Base-by-base conservation (phyloP, 2,329 filamentous ascomycete genomes). In the Akanthomyces muscarius region DNA sequence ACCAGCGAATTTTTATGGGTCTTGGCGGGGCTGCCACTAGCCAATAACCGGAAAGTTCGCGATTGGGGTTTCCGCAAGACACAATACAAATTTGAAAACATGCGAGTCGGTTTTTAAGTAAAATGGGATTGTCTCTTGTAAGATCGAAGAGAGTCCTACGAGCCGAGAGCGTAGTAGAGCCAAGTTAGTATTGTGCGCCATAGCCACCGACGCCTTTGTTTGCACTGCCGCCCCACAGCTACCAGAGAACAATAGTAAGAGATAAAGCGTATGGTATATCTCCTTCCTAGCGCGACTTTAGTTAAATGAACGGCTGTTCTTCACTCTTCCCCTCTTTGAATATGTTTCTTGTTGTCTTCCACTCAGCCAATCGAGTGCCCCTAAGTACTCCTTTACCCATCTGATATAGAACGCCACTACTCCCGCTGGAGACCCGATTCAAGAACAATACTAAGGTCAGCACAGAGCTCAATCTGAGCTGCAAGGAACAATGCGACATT, bases 391-490 rank as follows among this genome's bases (percentile, higher is more conserved):
- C 21, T 44, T n/a, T 47, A 42, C 33, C 33, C 53, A 33, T 47
- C 60, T 25, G 53, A 36, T 42, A 25, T 54, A 69, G 52, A 70
- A 36, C 10, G 56, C 23, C 41, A 61, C 58, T 61, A 66, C 48
- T 42, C 58, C 18, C 11, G 65, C 54, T 57, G 38, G 11, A 41
- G 21, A 10, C 28, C n/a, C 41, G 50, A 59, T 25, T 14, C 38
- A 25, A 66, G 66, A 69, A 72, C 68, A 65, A 71, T 72, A 68
- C 64, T 63, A 68, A 65, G 65, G 54, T 65, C 68, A 68, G 68
- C 74, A 51, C 2, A 33, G 25, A 45, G 36, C 25, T 53, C n/a
- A 5, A 16, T n/a, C 45, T 23, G 10, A 6, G 11, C 16, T 18
- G 28, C 18, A 38, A 45, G 41, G 25, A 53, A 61, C 48, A 53